Evolutionary conservation across 306 rosid species (phyloP).

Genomic region (Castanea crenata): DNA sequence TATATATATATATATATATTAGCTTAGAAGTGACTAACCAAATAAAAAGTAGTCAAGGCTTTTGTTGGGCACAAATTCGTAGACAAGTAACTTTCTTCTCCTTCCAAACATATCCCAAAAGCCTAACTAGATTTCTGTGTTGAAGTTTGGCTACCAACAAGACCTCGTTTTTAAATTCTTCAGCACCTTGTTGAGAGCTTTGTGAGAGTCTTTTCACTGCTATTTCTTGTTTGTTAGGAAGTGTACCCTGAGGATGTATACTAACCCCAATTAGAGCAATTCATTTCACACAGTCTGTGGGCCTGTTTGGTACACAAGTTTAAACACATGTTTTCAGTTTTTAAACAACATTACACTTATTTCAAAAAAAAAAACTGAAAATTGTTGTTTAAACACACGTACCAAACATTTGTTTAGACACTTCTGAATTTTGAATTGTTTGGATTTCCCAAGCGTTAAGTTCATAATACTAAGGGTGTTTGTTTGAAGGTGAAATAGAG

Average conservation of each 20-base stretch:
- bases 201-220: slow-evolving; percentile 40
- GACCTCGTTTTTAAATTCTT: slow-evolving; percentile 39
- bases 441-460: no score
- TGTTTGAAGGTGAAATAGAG: no score
- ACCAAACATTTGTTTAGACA: no score
- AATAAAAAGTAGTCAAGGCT: slow-evolving; percentile 32
- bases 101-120: slow-evolving; percentile 30
- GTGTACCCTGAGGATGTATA: slow-evolving; percentile 27
- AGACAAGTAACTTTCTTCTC: slow-evolving; percentile 40
- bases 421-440: no score
- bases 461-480: no score
- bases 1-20: no score
- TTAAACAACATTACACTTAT: no score
- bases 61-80: slow-evolving; percentile 33
- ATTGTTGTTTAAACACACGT: no score
- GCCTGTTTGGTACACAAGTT: no score
- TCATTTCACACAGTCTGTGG: no score
- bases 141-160: slow-evolving; percentile 32
- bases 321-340: no score
- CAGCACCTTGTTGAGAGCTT: slow-evolving; percentile 29
- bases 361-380: no score
- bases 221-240: slow-evolving; percentile 14
- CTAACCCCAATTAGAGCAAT: not conserved
- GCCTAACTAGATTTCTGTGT: slow-evolving; percentile 20
- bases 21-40: not conserved